Percentiles rank a stretch among this genome's conserved stretches.
These are phyloP conservation scores for Globisporangium emineosum DNA, from an alignment of 352 stramenopile genomes.

Conservation along the genomic window DNA sequence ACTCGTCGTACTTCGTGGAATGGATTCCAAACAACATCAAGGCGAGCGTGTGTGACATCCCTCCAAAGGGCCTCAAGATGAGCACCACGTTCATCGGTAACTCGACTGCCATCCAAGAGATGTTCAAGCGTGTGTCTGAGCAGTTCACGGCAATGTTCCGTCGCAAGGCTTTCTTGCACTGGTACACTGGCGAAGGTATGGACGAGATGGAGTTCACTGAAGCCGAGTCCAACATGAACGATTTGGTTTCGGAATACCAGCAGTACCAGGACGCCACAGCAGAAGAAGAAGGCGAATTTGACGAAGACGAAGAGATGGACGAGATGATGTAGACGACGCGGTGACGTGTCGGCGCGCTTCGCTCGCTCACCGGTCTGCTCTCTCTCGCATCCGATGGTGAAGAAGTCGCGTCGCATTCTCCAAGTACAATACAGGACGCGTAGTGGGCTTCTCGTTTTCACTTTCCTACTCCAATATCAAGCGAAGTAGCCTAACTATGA, in stretches of 20 bases:
- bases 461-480: conserved; percentile 25
- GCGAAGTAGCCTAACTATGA: conserved; percentile 65
- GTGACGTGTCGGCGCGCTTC: conserved; percentile 11
- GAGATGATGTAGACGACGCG: conserved; percentile 88
- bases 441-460: conserved; percentile 31
- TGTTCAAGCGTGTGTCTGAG: conserved; percentile 92
- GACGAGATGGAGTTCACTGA: conserved; percentile 99
- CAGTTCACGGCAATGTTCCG: conserved; percentile 99
- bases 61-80: background rate
- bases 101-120: background rate
- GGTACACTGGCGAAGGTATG: conserved; percentile 99
- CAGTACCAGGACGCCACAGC: conserved; percentile 99
- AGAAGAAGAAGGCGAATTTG: conserved; percentile 98
- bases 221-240: conserved; percentile 99
- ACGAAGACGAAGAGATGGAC: conserved; percentile 94
- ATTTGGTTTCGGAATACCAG: conserved; percentile 99
- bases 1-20: background rate
- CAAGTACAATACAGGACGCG: conserved; percentile 50
- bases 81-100: background rate
- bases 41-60: background rate
- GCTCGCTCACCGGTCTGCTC: conserved; percentile 15
- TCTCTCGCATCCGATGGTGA: conserved; percentile 38
- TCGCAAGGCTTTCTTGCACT: conserved; percentile 99
- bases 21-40: conserved; percentile 1
- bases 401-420: conserved; percentile 28